A percentile compares a stretch with the other conserved stretches of the same genome.
Conservation (phyloP, 306 rosid species). For the Gillenia trifoliata region DNA sequence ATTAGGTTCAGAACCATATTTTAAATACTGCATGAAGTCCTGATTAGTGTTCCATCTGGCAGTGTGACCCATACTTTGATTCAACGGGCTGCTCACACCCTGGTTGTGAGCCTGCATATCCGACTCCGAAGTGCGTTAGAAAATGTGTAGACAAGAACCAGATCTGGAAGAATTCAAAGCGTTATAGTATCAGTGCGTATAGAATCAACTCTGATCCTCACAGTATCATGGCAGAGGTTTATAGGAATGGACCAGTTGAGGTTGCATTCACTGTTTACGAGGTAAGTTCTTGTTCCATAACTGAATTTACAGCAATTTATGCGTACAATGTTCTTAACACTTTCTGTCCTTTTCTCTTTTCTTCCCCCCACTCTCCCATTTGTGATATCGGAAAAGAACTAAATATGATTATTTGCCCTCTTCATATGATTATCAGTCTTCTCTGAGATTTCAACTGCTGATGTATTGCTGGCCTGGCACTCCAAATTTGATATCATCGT, state of each 20-base stretch:
- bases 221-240: conserved; percentile 88
- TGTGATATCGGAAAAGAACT: not conserved
- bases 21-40: conserved; percentile 13
- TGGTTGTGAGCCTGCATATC: conserved; percentile 86
- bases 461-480: not conserved
- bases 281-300: conserved; percentile 42
- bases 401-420: not conserved
- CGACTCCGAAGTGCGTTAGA: conserved; percentile 69
- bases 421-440: not conserved
- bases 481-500: not conserved
- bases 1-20: not conserved
- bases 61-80: conserved; percentile 98
- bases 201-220: conserved; percentile 48
- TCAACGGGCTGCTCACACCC: conserved; percentile 89
- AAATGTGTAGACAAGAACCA: conserved; percentile 67
- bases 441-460: not conserved
- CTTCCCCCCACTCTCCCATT: not conserved
- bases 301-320: not conserved
- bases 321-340: not conserved
- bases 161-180: conserved; percentile 76
- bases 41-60: conserved; percentile 11
- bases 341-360: not conserved
- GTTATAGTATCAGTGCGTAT: conserved; percentile 64
- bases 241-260: conserved; percentile 89
- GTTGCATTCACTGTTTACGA: conserved; percentile 84